Evolutionary conservation across 2,329 filamentous ascomycete genomes (phyloP).

Genomic region (Fusarium protoensiforme): DNA sequence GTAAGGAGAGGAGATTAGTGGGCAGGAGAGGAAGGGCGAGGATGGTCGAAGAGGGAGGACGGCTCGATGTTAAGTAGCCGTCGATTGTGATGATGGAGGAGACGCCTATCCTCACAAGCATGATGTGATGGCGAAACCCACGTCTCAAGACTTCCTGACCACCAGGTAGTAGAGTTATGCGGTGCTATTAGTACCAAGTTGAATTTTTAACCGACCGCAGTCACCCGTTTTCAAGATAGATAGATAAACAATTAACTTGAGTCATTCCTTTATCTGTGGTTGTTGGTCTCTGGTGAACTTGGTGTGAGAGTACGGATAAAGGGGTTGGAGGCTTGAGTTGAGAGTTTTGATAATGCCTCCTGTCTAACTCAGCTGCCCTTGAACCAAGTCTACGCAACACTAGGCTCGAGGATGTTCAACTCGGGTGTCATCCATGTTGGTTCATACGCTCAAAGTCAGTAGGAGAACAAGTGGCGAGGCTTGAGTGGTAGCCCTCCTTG

Average conservation of each 20-base stretch:
- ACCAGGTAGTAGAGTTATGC: constrained; percentile 12
- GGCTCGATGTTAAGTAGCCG: not conserved
- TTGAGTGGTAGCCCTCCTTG: too few relatives aligned
- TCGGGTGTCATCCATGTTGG: not conserved
- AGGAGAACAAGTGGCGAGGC: not conserved
- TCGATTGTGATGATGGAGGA: constrained; percentile 21
- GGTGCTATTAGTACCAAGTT: constrained; percentile 30
- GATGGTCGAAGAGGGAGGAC: constrained; percentile 18
- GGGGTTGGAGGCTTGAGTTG: not conserved
- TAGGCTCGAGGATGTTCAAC: not conserved
- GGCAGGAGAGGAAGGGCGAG: constrained; percentile 12
- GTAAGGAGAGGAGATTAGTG: constrained; percentile 14
- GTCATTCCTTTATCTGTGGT: constrained; percentile 36
- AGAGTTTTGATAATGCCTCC: not conserved
- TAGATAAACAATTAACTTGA: constrained; percentile 33
- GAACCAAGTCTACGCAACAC: not conserved
- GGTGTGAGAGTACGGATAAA: not conserved
- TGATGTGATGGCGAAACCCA: constrained; percentile 17
- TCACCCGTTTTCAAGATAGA: constrained; percentile 40
- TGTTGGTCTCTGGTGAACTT: not conserved
- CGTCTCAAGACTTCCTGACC: constrained; percentile 13
- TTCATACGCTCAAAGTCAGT: not conserved
- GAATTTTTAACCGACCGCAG: constrained; percentile 37
- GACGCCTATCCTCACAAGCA: not conserved
- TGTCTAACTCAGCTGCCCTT: not conserved